Conservation (phyloP, 345 rosid species). For the Brassica carinata region DNA sequence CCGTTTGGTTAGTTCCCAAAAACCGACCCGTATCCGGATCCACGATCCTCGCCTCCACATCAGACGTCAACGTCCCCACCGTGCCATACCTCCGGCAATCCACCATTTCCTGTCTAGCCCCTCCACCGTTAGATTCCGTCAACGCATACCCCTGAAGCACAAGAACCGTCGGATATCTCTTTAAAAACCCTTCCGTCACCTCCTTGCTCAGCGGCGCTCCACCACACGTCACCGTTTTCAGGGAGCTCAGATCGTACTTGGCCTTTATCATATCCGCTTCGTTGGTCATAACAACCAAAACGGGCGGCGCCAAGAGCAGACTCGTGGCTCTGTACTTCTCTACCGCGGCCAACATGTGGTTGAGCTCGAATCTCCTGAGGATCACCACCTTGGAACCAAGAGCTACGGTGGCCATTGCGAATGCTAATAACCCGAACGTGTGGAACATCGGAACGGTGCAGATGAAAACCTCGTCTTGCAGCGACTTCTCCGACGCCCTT, state of each 20-base stretch:
- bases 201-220: constrained; percentile 88
- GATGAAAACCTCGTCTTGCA: constrained; percentile 45
- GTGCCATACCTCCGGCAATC: constrained; percentile 73
- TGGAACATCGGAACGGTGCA: constrained; percentile 92
- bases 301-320: constrained; percentile 72
- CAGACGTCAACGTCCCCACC: constrained; percentile 63
- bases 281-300: constrained; percentile 62
- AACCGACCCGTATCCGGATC: constrained; percentile 51
- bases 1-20: constrained; percentile 44
- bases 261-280: constrained; percentile 51
- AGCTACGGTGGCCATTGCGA: constrained; percentile 64
- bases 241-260: constrained; percentile 63
- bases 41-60: constrained; percentile 31
- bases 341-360: constrained; percentile 62
- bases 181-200: constrained; percentile 61
- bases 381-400: constrained; percentile 58
- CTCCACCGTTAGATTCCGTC: constrained; percentile 74
- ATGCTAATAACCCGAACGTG: constrained; percentile 65
- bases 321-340: constrained; percentile 54
- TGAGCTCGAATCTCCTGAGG: constrained; percentile 65
- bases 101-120: constrained; percentile 55
- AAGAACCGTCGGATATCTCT: constrained; percentile 54
- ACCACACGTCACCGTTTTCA: constrained; percentile 54
- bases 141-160: constrained; percentile 73
- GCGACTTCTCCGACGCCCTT: constrained; percentile 54